Percentiles rank a stretch among this genome's conserved stretches.
These are phyloP conservation scores for Malassezia nana DNA, from an alignment of 1,284 basidiomycete genomes.

Conservation along the genomic window DNA sequence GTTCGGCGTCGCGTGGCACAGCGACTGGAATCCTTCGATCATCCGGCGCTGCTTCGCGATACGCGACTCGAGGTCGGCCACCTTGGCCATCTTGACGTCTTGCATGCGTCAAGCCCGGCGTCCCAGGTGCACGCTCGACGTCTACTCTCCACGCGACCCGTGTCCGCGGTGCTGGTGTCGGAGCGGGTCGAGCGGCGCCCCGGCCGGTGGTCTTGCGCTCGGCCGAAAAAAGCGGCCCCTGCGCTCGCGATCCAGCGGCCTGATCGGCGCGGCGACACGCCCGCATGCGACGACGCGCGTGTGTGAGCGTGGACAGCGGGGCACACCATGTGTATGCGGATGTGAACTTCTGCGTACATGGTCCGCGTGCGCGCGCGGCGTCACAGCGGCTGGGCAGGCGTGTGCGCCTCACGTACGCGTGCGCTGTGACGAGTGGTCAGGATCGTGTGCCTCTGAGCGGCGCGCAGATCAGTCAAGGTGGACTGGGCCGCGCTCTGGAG, in stretches of 20 bases:
- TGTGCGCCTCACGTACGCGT: background rate
- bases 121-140: background rate
- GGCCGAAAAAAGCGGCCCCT: too few relatives aligned
- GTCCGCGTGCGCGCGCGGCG: background rate
- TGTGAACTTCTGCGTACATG: background rate
- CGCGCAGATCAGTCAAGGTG: background rate
- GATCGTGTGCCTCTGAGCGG: background rate
- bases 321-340: background rate
- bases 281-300: background rate
- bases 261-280: too few relatives aligned
- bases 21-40: conserved; percentile 69
- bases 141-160: background rate
- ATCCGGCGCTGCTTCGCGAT: conserved; percentile 87
- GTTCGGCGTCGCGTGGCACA: conserved; percentile 72
- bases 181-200: background rate
- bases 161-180: background rate
- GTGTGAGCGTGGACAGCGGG: background rate
- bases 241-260: too few relatives aligned
- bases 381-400: background rate
- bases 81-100: conserved; percentile 63
- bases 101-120: background rate
- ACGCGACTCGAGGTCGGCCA: conserved; percentile 76
- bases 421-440: background rate
- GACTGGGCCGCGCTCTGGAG: background rate
- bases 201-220: background rate